These are phyloP conservation scores for Oryza australiensis DNA, from an alignment of 176 grass and related monocot species.

Conservation along the genomic window DNA sequence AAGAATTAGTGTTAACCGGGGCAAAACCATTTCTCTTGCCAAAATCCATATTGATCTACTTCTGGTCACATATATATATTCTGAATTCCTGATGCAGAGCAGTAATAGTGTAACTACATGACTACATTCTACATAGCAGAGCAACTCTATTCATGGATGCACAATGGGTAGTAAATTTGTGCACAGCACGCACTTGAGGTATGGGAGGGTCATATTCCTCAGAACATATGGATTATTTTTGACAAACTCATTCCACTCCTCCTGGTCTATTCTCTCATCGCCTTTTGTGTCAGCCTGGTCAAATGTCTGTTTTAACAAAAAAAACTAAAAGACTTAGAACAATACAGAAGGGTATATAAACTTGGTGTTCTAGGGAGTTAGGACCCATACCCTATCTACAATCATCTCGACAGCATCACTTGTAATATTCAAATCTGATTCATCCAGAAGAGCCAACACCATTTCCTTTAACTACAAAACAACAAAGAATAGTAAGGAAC, in stretches of 20 bases:
- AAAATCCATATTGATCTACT: background rate
- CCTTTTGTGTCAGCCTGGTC: conserved; percentile 44
- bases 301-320: conserved; percentile 46
- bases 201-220: conserved; percentile 53
- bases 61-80: background rate
- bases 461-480: conserved; percentile 41
- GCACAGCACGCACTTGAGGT: conserved; percentile 41
- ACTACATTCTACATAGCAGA: background rate
- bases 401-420: conserved; percentile 33
- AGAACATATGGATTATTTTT: conserved; percentile 40
- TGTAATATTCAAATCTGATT: conserved; percentile 48
- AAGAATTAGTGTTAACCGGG: background rate
- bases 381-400: conserved; percentile 44
- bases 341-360: background rate
- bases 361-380: background rate
- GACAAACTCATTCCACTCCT: conserved; percentile 48
- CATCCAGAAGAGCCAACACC: conserved; percentile 46
- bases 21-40: background rate
- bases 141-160: background rate
- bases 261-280: conserved; percentile 47
- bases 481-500: background rate
- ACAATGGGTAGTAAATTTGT: background rate
- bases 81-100: background rate
- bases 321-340: conserved; percentile 15
- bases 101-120: conserved; percentile 1